Percentiles rank a stretch among this genome's conserved stretches.
Evolutionary conservation across 371 early-diverging fungal genomes (phyloP).

Genomic region (Umbelopsis sp.): DNA sequence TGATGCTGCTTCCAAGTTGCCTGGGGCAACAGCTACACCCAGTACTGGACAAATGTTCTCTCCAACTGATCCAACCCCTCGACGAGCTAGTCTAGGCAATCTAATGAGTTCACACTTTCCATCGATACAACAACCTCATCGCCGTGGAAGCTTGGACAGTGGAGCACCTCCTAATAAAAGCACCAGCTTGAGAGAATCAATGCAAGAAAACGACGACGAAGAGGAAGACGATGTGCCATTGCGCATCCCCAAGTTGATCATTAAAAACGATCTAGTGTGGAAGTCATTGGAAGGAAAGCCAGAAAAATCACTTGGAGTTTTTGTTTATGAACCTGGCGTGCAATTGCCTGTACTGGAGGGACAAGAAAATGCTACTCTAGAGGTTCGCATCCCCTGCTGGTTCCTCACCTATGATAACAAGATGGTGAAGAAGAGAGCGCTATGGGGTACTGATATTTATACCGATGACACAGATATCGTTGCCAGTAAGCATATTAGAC

Average conservation of each 20-base stretch:
- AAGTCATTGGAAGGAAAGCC: constrained; percentile 40
- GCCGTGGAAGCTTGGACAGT: not conserved
- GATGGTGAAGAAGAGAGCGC: constrained; percentile 58
- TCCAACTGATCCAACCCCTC: not conserved
- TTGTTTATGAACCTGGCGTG: constrained; percentile 51
- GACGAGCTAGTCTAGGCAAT: constrained; percentile 1
- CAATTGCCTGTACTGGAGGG: constrained; percentile 56
- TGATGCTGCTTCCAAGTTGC: constrained; percentile 3
- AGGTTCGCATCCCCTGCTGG: constrained; percentile 58
- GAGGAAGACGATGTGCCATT: constrained; percentile 1
- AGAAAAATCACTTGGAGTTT: constrained; percentile 51
- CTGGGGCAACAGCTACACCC: not conserved
- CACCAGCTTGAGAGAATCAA: not conserved
- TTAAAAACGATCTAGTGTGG: constrained; percentile 57
- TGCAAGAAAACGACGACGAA: not conserved
- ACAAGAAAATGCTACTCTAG: constrained; percentile 55
- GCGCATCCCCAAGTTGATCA: constrained; percentile 43
- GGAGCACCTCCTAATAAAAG: not conserved
- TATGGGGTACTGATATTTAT: constrained; percentile 91
- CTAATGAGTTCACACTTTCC: constrained; percentile 6
- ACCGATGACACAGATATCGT: constrained; percentile 90
- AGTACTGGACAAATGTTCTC: not conserved
- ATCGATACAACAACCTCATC: not conserved
- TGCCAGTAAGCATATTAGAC: constrained; percentile 50
- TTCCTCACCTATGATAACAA: constrained; percentile 59